Conservation (phyloP, 495 filamentous ascomycete species). For the Evernia prunastri region DNA sequence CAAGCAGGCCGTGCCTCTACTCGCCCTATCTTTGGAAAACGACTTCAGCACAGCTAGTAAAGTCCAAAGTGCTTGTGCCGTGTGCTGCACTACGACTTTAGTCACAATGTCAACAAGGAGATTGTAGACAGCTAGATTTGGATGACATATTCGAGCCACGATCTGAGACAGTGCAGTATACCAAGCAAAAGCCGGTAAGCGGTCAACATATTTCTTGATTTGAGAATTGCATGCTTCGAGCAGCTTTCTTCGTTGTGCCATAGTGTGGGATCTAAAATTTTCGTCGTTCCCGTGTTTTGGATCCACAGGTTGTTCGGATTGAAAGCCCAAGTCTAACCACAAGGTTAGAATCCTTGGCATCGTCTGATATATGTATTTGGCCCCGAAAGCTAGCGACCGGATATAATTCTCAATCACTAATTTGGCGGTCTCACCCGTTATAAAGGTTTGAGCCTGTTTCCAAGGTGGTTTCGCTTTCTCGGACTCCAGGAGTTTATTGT, state of each 20-base stretch:
- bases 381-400: conserved; percentile 75
- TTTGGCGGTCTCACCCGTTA: conserved; percentile 75
- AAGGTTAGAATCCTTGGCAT: conserved; percentile 84
- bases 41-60: conserved; percentile 71
- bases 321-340: conserved; percentile 84
- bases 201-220: conserved; percentile 63
- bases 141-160: conserved; percentile 83
- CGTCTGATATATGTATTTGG: conserved; percentile 92
- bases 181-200: conserved; percentile 79
- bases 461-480: conserved; percentile 69
- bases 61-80: conserved; percentile 90
- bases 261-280: conserved; percentile 51
- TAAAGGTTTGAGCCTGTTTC: conserved; percentile 52
- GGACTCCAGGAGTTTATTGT: conserved; percentile 90
- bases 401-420: conserved; percentile 91
- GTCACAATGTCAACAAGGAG: conserved; percentile 70
- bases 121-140: conserved; percentile 66
- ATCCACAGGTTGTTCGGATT: conserved; percentile 60
- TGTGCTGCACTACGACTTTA: conserved; percentile 71
- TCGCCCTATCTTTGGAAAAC: conserved; percentile 45
- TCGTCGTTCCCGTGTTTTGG: conserved; percentile 57
- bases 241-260: conserved; percentile 53
- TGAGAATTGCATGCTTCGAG: conserved; percentile 66
- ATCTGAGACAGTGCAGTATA: conserved; percentile 92
- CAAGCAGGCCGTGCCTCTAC: conserved; percentile 42